A percentile compares a stretch with the other conserved stretches of the same genome.
phyloP scores from a whole-genome alignment of 2,329 filamentous ascomycete genomes.

The Penicillium sp. region DNA sequence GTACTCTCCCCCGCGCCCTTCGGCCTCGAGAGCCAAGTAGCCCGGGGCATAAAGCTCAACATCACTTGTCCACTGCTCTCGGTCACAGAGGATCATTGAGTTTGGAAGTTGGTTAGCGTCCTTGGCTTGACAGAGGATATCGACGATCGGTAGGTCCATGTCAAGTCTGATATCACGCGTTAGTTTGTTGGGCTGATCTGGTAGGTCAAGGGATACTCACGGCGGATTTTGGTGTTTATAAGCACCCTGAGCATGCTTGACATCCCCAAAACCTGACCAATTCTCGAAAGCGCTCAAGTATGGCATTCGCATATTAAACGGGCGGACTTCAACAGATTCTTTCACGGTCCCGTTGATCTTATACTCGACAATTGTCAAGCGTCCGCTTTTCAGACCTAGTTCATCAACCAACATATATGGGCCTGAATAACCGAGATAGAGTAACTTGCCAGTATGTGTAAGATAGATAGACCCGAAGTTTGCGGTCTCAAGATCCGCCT shows the following conservation, averaged over 20 bases:
- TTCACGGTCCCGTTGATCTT: conserved; percentile 1
- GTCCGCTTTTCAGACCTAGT: conserved; percentile 2
- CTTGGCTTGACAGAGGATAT: conserved; percentile 14
- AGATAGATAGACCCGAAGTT: conserved; percentile 3
- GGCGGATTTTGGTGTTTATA: conserved; percentile 6
- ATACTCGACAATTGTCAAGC: conserved; percentile 3
- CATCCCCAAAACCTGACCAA: not conserved
- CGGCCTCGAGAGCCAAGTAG: conserved; percentile 17
- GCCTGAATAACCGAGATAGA: not conserved
- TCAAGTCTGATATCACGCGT: conserved; percentile 7
- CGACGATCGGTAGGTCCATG: conserved; percentile 15
- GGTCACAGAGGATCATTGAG: conserved; percentile 11
- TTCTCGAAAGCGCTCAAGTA: not conserved
- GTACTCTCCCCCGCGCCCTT: conserved; percentile 7
- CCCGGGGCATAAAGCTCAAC: conserved; percentile 15
- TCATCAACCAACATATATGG: conserved; percentile 6
- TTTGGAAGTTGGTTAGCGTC: conserved; percentile 12
- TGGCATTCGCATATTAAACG: conserved; percentile 1
- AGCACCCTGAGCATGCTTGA: not conserved
- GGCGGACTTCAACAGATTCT: conserved; percentile 3
- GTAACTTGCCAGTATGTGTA: conserved; percentile 3
- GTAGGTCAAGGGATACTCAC: conserved; percentile 2
- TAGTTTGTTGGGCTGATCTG: conserved; percentile 1
- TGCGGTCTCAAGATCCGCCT: conserved; percentile 3
- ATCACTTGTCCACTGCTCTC: conserved; percentile 16